Evolutionary conservation across 208 protist species (phyloP).

Genomic region (Naegleria lovaniensis): DNA sequence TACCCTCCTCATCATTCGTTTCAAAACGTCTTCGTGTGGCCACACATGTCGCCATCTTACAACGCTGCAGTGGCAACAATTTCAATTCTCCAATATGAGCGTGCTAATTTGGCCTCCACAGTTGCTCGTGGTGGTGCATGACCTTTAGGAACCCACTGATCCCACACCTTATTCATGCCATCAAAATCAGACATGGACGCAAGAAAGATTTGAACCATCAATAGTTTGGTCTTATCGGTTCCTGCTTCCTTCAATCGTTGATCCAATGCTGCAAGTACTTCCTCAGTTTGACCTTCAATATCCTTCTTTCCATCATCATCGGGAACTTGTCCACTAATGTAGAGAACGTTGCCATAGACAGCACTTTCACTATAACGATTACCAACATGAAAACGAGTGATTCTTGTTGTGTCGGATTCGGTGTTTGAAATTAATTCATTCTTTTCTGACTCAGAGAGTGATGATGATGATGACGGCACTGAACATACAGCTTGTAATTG

Average conservation of each 20-base stretch:
- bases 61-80: not conserved
- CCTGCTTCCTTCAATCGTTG: not conserved
- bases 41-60: too few species aligned
- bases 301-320: not conserved
- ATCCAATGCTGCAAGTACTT: not conserved
- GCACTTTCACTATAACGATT: not conserved
- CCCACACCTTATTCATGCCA: conserved; percentile 13
- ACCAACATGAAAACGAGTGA: not conserved
- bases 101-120: not conserved
- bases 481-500: too few species aligned
- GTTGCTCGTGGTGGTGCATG: not conserved
- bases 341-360: not conserved
- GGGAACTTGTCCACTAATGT: not conserved
- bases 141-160: not conserved
- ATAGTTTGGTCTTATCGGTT: not conserved
- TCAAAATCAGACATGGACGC: not conserved
- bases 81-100: not conserved
- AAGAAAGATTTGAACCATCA: not conserved
- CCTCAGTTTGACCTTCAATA: not conserved
- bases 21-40: too few species aligned
- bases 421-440: too few species aligned
- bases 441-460: too few species aligned
- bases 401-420: too few species aligned
- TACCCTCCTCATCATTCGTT: too few species aligned
- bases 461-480: too few species aligned